A percentile compares a stretch with the other conserved stretches of the same genome.
Evolutionary conservation across 108 stramenopile species (phyloP).

Genomic region (Fragilariopsis cylindrus): DNA sequence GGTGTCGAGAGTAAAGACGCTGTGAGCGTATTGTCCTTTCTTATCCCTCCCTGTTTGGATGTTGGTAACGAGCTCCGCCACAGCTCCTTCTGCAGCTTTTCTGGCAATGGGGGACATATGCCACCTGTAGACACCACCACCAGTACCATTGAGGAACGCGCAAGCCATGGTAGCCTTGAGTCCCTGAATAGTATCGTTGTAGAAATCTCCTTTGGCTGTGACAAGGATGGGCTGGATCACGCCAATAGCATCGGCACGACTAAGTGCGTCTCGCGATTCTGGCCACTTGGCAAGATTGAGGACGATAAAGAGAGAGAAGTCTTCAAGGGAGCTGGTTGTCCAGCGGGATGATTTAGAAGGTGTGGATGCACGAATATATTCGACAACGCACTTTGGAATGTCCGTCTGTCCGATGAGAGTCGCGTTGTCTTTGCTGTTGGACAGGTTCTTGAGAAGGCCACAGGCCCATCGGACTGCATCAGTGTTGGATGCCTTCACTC

Average conservation of each 20-base stretch:
- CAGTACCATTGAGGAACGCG: conserved; percentile 67
- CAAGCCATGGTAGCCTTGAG: conserved; percentile 92
- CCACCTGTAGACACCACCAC: conserved; percentile 55
- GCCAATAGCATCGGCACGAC: conserved; percentile 82
- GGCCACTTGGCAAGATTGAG: conserved; percentile 87
- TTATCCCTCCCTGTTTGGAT: conserved; percentile 88
- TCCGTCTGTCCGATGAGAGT: conserved; percentile 83
- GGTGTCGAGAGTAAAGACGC: conserved; percentile 90
- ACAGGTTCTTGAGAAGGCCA: conserved; percentile 90
- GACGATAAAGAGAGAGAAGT: conserved; percentile 83
- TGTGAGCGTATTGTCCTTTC: conserved; percentile 88
- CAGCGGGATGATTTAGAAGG: conserved; percentile 72
- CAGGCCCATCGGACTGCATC: conserved; percentile 92
- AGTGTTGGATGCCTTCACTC: conserved; percentile 41
- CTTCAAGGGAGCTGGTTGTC: conserved; percentile 86
- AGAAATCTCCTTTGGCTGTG: conserved; percentile 51
- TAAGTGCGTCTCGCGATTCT: conserved; percentile 71
- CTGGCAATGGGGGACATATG: conserved; percentile 78
- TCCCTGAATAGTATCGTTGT: conserved; percentile 63
- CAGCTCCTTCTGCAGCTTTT: conserved; percentile 76
- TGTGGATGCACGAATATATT: conserved; percentile 75
- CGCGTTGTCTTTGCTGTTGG: conserved; percentile 82
- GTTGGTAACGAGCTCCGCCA: conserved; percentile 88
- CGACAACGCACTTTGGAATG: conserved; percentile 83
- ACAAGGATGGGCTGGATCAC: conserved; percentile 85